Base-by-base conservation (phyloP, 106 monocot genomes). In the Triglochin maritima region DNA sequence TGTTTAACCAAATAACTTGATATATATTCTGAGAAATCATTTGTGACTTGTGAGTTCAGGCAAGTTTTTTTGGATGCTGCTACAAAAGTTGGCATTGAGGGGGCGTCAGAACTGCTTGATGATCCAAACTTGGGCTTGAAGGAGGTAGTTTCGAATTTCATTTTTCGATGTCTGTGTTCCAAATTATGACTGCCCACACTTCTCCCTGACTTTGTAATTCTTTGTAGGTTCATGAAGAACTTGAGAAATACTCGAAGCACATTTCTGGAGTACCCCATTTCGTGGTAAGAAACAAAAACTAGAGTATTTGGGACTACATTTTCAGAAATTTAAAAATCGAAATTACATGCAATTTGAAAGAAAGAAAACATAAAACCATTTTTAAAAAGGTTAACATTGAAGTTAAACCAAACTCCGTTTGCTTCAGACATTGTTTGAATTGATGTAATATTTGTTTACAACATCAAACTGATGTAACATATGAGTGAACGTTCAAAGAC, bases 51-150 rank as follows among this genome's bases (percentile, higher is more conserved):
- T 71, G 3, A 4, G 10, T 79, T 62, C 63, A 95, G 95, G 77
- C 81, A 95, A 83, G 95, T 95, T 63, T 85, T 95, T 47, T 56
- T 95, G 62, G 90, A 90, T 73, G 95, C 87, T 69, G 90, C 95
- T 16, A 69, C 29, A 58, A 95, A 95, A 53, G 87, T 63, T 47
- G 90, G 85, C 17, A 72, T 95, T 13, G 90, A 78, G 56, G 95
- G 95, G 57, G 90, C 90, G 48, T 85, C 66, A 59, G 87, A 87
- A 56, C 46, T 90, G 13, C 83, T 90, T 60, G 77, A 87, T 29
- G 85, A 95, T 67, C 85, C 90, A 3, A 83, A 29, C 65, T 82
- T 77, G 50, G 90, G 90, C 55, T 57, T 83, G 8, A 67, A 83
- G 13, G 85, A 95, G 90, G 95, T 94, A 46, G 59, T 57, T 55